phyloP scores from a whole-genome alignment of 1,284 basidiomycete genomes.

The Heterobasidion annosum region DNA sequence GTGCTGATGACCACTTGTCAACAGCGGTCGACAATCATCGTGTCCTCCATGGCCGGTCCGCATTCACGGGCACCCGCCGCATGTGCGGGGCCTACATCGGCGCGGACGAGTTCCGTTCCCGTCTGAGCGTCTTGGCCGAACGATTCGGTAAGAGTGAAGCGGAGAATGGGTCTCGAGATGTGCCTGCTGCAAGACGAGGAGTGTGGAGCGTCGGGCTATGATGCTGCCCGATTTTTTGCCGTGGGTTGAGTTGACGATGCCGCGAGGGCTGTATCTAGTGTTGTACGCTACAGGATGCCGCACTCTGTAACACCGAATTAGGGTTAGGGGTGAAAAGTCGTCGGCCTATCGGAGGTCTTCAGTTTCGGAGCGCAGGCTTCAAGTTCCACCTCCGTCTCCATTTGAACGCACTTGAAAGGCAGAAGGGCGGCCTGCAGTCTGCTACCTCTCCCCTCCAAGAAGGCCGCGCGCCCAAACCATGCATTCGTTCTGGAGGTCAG shows the following conservation, averaged over 20 bases:
- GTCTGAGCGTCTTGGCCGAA: constrained; percentile 60
- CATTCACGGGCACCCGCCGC: constrained; percentile 79
- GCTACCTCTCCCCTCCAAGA: too few relatives aligned
- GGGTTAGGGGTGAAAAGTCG: too few relatives aligned
- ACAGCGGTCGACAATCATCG: constrained; percentile 91
- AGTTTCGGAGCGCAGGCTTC: too few relatives aligned
- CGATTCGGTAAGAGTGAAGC: constrained; percentile 24
- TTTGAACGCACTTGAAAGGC: too few relatives aligned
- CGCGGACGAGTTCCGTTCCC: constrained; percentile 82
- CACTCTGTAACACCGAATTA: too few relatives aligned
- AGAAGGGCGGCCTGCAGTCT: too few relatives aligned
- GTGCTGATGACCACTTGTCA: background rate
- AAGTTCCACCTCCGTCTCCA: too few relatives aligned
- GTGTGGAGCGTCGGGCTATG: background rate
- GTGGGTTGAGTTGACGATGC: too few relatives aligned
- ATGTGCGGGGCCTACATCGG: constrained; percentile 97
- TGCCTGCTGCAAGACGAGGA: background rate
- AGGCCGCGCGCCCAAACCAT: background rate
- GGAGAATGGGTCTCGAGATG: background rate
- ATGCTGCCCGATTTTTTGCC: background rate
- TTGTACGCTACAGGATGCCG: too few relatives aligned
- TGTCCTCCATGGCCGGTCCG: constrained; percentile 87
- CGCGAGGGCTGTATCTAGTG: too few relatives aligned
- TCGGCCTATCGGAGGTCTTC: too few relatives aligned
- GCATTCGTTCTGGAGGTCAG: background rate